Percentiles rank a stretch among this genome's conserved stretches.
phyloP scores from a whole-genome alignment of 768 basidiomycete genomes.

The Cyathus striatus region DNA sequence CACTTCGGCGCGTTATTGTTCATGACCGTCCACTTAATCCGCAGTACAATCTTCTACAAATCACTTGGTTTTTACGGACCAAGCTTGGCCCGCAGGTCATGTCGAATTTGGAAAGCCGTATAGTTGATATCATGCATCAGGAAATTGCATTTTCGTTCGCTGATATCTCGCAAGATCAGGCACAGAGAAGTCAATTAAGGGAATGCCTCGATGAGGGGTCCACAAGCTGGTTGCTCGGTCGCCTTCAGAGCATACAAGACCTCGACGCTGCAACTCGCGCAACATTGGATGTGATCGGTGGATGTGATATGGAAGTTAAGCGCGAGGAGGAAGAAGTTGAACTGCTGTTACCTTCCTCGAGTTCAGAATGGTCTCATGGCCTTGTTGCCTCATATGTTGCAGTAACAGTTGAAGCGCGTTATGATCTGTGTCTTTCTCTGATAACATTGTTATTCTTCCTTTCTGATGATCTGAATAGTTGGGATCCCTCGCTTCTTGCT shows the following conservation, averaged over 20 bases:
- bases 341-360: slow-evolving; percentile 43
- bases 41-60: slow-evolving; percentile 52
- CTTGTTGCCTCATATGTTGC: slow-evolving; percentile 59
- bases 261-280: slow-evolving; percentile 50
- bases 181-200: slow-evolving; percentile 43
- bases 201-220: slow-evolving; percentile 57
- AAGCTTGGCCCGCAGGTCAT: slow-evolving; percentile 57
- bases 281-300: slow-evolving; percentile 66
- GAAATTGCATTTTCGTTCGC: slow-evolving; percentile 74
- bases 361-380: slow-evolving; percentile 58
- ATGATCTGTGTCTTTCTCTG: slow-evolving; percentile 66
- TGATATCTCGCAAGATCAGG: slow-evolving; percentile 70
- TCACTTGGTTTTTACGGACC: slow-evolving; percentile 58
- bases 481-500: slow-evolving; percentile 61
- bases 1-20: slow-evolving; percentile 45
- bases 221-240: slow-evolving; percentile 55
- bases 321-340: slow-evolving; percentile 71
- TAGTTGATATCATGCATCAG: slow-evolving; percentile 65
- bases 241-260: slow-evolving; percentile 51
- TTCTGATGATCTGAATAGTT: slow-evolving; percentile 52
- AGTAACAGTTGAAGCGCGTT: slow-evolving; percentile 64
- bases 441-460: slow-evolving; percentile 69
- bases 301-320: slow-evolving; percentile 68
- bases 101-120: slow-evolving; percentile 49
- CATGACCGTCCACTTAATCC: slow-evolving; percentile 39